Conservation (phyloP, 2,329 filamentous ascomycete genomes). For the Pseudonectria buxi region DNA sequence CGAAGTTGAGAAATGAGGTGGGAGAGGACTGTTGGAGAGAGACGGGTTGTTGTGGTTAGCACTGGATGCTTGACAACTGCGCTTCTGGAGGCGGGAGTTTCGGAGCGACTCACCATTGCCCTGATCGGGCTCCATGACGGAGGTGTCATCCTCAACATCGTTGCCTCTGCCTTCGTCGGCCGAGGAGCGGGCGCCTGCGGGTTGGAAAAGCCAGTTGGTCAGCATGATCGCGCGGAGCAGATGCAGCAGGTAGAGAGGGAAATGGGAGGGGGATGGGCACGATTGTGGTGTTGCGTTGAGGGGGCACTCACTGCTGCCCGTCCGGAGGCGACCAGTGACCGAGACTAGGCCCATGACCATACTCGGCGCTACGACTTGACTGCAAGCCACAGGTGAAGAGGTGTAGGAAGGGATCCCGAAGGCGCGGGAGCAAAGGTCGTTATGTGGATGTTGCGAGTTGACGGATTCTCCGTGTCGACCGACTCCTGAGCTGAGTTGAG, state of each 20-base stretch:
- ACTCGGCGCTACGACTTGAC: slow-evolving; percentile 10
- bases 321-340: slow-evolving; percentile 24
- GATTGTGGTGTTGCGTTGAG: slow-evolving; percentile 1
- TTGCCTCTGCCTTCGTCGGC: slow-evolving; percentile 44
- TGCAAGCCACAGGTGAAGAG: slow-evolving; percentile 1
- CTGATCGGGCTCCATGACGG: slow-evolving; percentile 82
- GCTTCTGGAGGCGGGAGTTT: background rate
- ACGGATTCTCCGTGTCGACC: no score
- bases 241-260: slow-evolving; percentile 3
- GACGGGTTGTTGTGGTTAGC: slow-evolving; percentile 10
- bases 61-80: no score
- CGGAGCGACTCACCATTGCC: slow-evolving; percentile 67
- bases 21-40: slow-evolving; percentile 62
- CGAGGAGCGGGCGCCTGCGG: slow-evolving; percentile 46
- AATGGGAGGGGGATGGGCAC: no score
- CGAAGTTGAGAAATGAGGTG: slow-evolving; percentile 97
- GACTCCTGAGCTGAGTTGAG: no score
- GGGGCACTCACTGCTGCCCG: slow-evolving; percentile 21
- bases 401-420: no score
- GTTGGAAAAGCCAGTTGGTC: slow-evolving; percentile 35
- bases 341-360: slow-evolving; percentile 30
- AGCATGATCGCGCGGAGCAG: slow-evolving; percentile 28
- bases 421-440: no score
- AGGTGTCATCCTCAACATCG: slow-evolving; percentile 61
- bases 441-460: no score